Evolutionary conservation across 1,284 basidiomycete species (phyloP).

Genomic region (Sporisorium scitamineum): DNA sequence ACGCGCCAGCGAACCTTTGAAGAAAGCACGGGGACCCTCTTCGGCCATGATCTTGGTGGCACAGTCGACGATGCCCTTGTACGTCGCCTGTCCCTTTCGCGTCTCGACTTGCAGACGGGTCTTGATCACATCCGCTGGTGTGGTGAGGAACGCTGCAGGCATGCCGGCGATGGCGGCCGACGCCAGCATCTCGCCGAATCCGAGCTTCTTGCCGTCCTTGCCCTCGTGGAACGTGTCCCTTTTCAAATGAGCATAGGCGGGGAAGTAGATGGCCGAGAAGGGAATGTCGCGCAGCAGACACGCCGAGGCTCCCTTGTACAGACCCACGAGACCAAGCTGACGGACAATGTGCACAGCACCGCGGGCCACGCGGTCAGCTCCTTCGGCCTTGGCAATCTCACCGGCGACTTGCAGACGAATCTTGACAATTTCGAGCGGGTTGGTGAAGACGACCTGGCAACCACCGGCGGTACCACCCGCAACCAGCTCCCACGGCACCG

Average conservation of each 20-base stretch:
- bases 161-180: conserved; percentile 86
- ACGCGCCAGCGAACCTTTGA: conserved; percentile 94
- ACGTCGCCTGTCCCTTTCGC: conserved; percentile 88
- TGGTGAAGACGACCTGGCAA: conserved; percentile 97
- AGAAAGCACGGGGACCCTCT: conserved; percentile 88
- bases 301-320: conserved; percentile 90
- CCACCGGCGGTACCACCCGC: conserved; percentile 95
- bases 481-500: conserved; percentile 84
- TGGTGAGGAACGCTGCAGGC: conserved; percentile 78
- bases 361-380: conserved; percentile 80
- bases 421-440: conserved; percentile 88
- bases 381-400: conserved; percentile 81
- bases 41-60: conserved; percentile 85
- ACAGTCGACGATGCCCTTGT: conserved; percentile 90
- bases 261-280: conserved; percentile 74
- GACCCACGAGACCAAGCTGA: conserved; percentile 88
- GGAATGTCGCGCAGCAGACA: conserved; percentile 91
- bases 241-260: conserved; percentile 77
- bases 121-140: conserved; percentile 88
- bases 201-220: conserved; percentile 91
- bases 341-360: conserved; percentile 93
- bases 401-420: conserved; percentile 97
- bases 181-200: conserved; percentile 88
- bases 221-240: conserved; percentile 95
- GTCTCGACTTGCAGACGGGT: conserved; percentile 98